Evolutionary conservation across 495 filamentous ascomycete genomes (phyloP), one percentile per base, ranked within the genome.

Genomic region (Tuber umbilicatum): DNA sequence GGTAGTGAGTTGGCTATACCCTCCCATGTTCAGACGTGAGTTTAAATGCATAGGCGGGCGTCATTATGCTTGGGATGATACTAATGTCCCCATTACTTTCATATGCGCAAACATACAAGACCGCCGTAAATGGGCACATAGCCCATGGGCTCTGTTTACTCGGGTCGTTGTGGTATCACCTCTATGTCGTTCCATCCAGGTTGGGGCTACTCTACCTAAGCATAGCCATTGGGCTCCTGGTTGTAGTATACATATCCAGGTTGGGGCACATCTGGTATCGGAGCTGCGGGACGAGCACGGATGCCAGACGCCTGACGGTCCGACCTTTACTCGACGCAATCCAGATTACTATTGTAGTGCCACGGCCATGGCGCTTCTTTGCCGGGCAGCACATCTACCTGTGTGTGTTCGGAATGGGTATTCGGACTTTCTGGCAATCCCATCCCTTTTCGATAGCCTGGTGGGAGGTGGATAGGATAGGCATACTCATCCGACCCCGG

Each of bases 361-460:
- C 43, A 47, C 43, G 43, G 43, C 81, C 75, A 17, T 85, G 78
- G 83, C 38, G 17, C 10, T 73, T 84, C 21, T 73, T 69, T 17
- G 82, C 82, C 16, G 77, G 84, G 16, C 70, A 85, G 69, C 79
- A 75, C 10, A 69, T 85, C 12, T 84, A 77, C 71, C 73, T 84
- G 19, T 75, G 75, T 27, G 73, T 83, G 17, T 81, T 78, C 7
- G 74, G 70, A 60, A 50, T 82, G 3, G 78, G 82, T 5, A 72
- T 82, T 23, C 81, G 82, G 0, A 79, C 80, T 69, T 43, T 79
- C n/a, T 78, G 83, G 50, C 79, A 82, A 73, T 75, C 76, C 1
- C 78, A 85, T 70, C 82, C 79, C 2, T 85, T 85, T 73, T 75
- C 79, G 12, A 81, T 84, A 68, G 75, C 73, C 10, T 85, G 80